phyloP scores from a whole-genome alignment of 768 basidiomycete genomes.

The Psilocybe azurescens region DNA sequence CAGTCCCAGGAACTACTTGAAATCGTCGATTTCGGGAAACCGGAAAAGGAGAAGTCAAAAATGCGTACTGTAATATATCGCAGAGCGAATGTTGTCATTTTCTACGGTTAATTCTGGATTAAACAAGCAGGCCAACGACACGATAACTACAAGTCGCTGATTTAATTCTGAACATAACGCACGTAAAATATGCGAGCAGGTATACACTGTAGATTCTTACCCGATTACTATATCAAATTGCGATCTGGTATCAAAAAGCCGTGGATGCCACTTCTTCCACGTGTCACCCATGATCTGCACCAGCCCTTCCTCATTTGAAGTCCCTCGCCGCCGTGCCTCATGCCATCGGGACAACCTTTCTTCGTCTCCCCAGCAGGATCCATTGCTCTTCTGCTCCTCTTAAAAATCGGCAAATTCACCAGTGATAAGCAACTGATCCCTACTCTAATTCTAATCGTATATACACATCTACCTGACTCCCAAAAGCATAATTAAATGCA shows the following conservation, averaged over 20 bases:
- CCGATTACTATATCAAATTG: background rate
- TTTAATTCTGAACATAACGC: background rate
- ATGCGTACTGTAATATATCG: no score
- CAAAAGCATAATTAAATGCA: background rate
- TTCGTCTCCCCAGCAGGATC: no score
- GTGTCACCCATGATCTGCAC: conserved; percentile 16
- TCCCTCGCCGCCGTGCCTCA: background rate
- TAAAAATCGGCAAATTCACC: no score
- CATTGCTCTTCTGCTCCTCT: no score
- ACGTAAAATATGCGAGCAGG: background rate
- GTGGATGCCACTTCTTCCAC: background rate
- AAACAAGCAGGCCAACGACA: background rate
- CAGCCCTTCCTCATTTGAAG: conserved; percentile 9
- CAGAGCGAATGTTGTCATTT: no score
- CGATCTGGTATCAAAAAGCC: background rate
- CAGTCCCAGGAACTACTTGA: conserved; percentile 2
- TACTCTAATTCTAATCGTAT: background rate
- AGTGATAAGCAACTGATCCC: background rate
- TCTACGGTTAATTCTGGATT: no score
- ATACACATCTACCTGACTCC: background rate
- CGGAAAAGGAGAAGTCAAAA: no score
- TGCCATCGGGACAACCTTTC: background rate
- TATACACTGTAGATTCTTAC: no score
- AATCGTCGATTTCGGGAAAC: background rate
- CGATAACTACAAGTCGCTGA: background rate